These are phyloP conservation scores for Pseudognaphalium luteoalbum DNA, from an alignment of 129 eudicot species.

Conservation along the genomic window DNA sequence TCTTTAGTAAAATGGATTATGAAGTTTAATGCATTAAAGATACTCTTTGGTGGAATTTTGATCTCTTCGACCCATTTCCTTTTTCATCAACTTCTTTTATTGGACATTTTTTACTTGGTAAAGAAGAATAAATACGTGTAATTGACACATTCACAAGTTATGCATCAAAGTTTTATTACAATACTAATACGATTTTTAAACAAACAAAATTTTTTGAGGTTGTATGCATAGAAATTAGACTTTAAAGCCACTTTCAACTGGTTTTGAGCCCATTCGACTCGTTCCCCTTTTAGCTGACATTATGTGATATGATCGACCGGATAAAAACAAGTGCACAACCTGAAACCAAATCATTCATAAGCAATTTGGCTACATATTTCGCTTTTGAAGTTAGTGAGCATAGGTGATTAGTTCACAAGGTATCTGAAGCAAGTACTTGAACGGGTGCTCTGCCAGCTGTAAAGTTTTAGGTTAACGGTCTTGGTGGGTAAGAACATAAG, in stretches of 20 bases:
- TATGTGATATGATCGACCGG: background rate
- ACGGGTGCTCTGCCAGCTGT: constrained; percentile 29
- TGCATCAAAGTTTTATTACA: no score
- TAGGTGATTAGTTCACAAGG: background rate
- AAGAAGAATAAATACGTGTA: no score
- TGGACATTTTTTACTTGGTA: no score
- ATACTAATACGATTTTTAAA: no score
- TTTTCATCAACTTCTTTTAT: no score
- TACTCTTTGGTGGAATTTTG: no score
- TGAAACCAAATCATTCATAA: background rate
- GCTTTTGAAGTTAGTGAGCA: background rate
- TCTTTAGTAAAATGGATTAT: no score
- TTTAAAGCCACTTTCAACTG: background rate
- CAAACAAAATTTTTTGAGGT: background rate
- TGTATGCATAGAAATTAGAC: background rate
- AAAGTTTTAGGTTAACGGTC: constrained; percentile 43
- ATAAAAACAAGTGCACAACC: background rate
- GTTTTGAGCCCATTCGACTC: background rate
- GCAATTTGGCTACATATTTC: background rate
- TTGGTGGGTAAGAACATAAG: constrained; percentile 48
- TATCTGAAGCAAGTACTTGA: constrained; percentile 38
- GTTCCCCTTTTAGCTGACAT: no score
- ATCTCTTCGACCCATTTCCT: no score
- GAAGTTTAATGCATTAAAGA: no score
- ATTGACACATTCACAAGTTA: no score